Evolutionary conservation across 306 rosid genomes (phyloP).

Genomic region (Inga laurina): DNA sequence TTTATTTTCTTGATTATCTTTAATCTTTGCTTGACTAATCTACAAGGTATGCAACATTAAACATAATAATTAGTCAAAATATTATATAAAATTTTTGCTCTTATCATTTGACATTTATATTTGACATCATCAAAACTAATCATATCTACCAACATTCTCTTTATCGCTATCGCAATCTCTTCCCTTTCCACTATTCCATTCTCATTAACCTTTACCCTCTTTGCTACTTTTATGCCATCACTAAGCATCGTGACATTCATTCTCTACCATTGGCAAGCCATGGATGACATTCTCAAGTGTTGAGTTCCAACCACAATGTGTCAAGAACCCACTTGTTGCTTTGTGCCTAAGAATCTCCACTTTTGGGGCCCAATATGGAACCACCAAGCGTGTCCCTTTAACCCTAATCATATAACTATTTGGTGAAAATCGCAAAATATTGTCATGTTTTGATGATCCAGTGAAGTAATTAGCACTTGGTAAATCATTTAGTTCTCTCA

Average conservation of each 20-base stretch:
- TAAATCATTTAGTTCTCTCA: neutral
- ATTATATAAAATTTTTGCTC: too few species aligned
- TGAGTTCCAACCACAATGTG: neutral
- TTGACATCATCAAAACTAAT: too few species aligned
- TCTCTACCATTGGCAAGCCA: neutral
- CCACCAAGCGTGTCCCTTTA: neutral
- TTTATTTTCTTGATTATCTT: too few species aligned
- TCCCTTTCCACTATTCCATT: neutral
- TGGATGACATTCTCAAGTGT: neutral
- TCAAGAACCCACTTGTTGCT: neutral
- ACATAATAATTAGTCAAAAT: too few species aligned
- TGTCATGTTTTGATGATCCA: neutral
- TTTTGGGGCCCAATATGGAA: neutral
- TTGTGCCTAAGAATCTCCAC: neutral
- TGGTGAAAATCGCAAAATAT: neutral
- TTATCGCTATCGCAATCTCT: neutral
- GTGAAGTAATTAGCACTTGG: neutral
- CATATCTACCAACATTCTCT: neutral
- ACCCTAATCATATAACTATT: neutral
- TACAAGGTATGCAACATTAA: too few species aligned
- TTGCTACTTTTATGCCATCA: neutral
- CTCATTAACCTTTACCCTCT: neutral
- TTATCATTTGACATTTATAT: too few species aligned
- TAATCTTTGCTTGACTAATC: too few species aligned
- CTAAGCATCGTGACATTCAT: neutral